Evolutionary conservation across 305 asterid species (phyloP).

Genomic region (Solanum chacoense): DNA sequence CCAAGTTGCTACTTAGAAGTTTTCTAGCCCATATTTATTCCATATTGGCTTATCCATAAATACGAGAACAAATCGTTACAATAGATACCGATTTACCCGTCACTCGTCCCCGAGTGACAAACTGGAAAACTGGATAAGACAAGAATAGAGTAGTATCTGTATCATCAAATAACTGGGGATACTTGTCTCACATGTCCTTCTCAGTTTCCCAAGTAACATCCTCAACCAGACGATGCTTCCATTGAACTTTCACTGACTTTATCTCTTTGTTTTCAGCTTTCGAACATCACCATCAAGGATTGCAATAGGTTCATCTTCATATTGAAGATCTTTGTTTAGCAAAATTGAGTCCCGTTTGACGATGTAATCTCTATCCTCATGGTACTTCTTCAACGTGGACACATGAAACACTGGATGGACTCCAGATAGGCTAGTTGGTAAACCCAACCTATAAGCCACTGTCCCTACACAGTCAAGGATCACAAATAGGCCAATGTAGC

Average conservation of each 20-base stretch:
- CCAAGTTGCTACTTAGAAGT: background rate
- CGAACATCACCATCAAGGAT: background rate
- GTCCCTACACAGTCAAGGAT: background rate
- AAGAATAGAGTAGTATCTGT: background rate
- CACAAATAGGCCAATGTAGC: background rate
- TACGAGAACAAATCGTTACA: background rate
- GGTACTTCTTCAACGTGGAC: background rate
- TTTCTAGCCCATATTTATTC: background rate
- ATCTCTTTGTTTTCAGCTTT: no score
- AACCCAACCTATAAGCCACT: background rate
- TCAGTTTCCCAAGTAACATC: background rate
- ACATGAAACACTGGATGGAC: background rate
- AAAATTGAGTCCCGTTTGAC: background rate
- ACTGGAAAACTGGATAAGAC: background rate
- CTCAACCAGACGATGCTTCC: background rate
- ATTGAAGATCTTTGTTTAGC: background rate
- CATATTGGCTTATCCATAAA: background rate
- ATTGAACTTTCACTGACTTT: no score
- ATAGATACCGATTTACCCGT: background rate
- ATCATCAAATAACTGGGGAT: background rate
- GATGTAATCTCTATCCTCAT: background rate
- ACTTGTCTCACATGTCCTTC: background rate
- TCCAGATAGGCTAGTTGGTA: background rate
- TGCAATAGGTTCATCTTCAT: background rate
- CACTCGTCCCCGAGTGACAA: background rate